Evolutionary conservation across 257 asterid species (phyloP), one percentile per base, ranked within the genome.

Genomic region (Misopates orontium): DNA sequence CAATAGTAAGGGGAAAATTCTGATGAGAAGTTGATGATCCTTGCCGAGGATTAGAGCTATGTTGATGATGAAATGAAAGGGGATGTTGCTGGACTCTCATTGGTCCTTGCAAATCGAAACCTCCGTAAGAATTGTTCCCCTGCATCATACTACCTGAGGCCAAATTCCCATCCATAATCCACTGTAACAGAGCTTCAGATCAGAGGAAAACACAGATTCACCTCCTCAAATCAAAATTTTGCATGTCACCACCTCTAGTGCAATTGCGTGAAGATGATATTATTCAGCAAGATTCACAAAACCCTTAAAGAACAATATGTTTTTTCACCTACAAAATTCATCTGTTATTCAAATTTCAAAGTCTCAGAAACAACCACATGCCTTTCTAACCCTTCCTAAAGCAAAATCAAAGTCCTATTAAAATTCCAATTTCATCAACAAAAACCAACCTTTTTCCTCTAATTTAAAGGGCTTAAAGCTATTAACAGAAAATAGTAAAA

Each of bases 81-180:
- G 23, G 63, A 31, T 31, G 10, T 17, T 57, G 63, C n/a, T 57
- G 63, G 15, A 57, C 63, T 17, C 3, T 21, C 63, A 57, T 57
- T 7, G 63, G 10, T 11, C 63, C 47, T 57, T 57, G 63, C 63
- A 57, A 57, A 57, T 84, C 87, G 28, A 86, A 70, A 62, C 79
- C 86, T 8, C 84, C 84, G 66, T 67, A 85, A 62, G 87, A 75
- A 71, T 51, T 42, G 40, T 64, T 74, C 12, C 82, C 80, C 20
- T 80, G 82, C 76, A 60, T 40, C 66, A 60, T 60, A 21, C 39
- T 78, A 60, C 87, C 80, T 20, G 85, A 72, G n/a, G 84, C 72
- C 25, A 79, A 64, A 71, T 76, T 78, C 25, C 85, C 75, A 5
- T 71, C 75, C 75, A 71, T 71, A 12, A 62, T 22, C 21, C 20